Percentiles rank a stretch among this genome's conserved stretches.
These are phyloP conservation scores for Syzygium grande DNA, from an alignment of 345 rosid species.

Conservation along the genomic window DNA sequence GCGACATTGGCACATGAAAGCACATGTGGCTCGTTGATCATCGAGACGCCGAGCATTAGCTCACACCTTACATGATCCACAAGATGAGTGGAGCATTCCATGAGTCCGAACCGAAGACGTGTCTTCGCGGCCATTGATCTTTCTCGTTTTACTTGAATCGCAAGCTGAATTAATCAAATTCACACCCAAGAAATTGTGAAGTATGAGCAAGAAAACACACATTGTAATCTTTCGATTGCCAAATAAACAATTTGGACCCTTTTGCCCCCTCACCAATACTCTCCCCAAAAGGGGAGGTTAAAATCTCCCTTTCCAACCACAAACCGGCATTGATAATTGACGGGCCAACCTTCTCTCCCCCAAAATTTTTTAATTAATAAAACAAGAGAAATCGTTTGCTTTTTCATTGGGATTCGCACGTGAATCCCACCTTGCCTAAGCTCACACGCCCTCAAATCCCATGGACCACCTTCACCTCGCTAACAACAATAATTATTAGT, in stretches of 20 bases:
- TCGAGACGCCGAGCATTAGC: neutral
- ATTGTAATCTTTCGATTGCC: neutral
- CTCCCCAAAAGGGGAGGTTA: conserved; percentile 1
- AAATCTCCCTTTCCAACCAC: conserved; percentile 23
- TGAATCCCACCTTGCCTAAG: conserved; percentile 37
- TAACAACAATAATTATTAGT: neutral
- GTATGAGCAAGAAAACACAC: neutral
- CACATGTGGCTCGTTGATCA: neutral
- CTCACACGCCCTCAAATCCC: conserved; percentile 22
- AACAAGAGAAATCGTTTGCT: conserved; percentile 1
- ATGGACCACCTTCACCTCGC: neutral
- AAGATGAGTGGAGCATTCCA: neutral
- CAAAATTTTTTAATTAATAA: neutral
- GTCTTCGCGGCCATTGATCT: neutral
- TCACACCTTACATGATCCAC: rapidly evolving
- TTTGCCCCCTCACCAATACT: neutral
- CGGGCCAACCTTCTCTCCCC: conserved; percentile 32
- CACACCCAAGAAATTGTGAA: neutral
- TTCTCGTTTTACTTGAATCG: neutral
- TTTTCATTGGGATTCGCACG: conserved; percentile 35
- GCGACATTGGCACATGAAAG: neutral
- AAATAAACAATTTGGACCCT: neutral
- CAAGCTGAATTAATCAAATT: neutral
- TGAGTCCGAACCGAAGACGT: neutral
- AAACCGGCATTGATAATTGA: conserved; percentile 33